These are phyloP conservation scores for Rhizophora mangle DNA, from an alignment of 345 rosid genomes.

Conservation along the genomic window DNA sequence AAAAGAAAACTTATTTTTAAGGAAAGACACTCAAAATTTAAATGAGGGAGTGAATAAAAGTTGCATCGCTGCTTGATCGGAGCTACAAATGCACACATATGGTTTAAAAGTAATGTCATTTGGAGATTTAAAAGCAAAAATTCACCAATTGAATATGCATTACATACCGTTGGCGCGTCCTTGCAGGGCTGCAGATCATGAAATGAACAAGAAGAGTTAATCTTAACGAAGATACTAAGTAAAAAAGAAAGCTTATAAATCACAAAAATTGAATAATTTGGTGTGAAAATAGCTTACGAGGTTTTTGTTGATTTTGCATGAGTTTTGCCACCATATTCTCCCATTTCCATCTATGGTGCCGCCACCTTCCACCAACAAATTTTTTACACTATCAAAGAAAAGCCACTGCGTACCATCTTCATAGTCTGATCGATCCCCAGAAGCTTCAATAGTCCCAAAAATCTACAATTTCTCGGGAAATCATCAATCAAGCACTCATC, in stretches of 20 bases:
- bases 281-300: slow-evolving; percentile 36
- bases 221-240: background rate
- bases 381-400: slow-evolving; percentile 42
- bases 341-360: slow-evolving; percentile 76
- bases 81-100: too few relatives aligned
- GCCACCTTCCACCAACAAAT: slow-evolving; percentile 56
- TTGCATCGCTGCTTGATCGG: too few relatives aligned
- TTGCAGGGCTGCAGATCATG: slow-evolving; percentile 63
- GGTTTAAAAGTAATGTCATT: too few relatives aligned
- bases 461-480: slow-evolving; percentile 34
- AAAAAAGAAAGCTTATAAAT: background rate
- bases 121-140: too few relatives aligned
- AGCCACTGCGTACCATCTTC: slow-evolving; percentile 60
- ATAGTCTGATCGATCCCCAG: slow-evolving; percentile 51
- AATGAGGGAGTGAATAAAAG: too few relatives aligned
- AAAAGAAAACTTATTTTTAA: too few relatives aligned
- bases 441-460: slow-evolving; percentile 59
- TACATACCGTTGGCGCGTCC: slow-evolving; percentile 75
- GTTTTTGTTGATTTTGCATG: slow-evolving; percentile 68
- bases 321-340: slow-evolving; percentile 78
- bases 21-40: too few relatives aligned
- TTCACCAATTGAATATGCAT: too few relatives aligned
- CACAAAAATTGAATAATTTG: background rate
- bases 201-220: slow-evolving; percentile 2
- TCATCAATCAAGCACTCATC: background rate